A percentile compares a stretch with the other conserved stretches of the same genome.
Conservation (phyloP, 1,284 basidiomycete species). For the Coriolopsis trogii region DNA sequence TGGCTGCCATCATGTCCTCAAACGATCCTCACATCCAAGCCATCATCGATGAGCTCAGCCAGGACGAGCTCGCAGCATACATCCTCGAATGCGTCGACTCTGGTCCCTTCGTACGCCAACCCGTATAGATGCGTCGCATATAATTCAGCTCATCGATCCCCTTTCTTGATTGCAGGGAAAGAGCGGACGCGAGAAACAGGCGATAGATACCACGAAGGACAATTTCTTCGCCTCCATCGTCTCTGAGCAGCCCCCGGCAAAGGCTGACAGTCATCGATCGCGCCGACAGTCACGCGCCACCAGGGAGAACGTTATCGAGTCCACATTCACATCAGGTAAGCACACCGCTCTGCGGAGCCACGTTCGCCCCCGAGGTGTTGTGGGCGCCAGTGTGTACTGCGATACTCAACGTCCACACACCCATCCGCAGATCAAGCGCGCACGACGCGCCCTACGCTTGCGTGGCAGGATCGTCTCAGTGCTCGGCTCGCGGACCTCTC, state of each 20-base stretch:
- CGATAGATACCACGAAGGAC: conserved; percentile 59
- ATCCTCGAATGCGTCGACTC: conserved; percentile 73
- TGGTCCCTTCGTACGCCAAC: conserved; percentile 67
- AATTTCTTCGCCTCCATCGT: conserved; percentile 77
- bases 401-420: too few species aligned
- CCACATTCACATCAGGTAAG: conserved; percentile 42
- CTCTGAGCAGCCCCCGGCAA: conserved; percentile 48
- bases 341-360: background rate
- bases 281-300: conserved; percentile 73
- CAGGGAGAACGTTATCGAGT: conserved; percentile 75
- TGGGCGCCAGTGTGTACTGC: background rate
- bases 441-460: conserved; percentile 64
- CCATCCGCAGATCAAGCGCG: conserved; percentile 45
- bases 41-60: conserved; percentile 68
- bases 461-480: conserved; percentile 75
- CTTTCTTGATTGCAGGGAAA: conserved; percentile 53
- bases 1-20: conserved; percentile 80
- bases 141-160: background rate
- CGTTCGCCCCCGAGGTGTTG: background rate
- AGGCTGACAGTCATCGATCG: conserved; percentile 55
- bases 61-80: conserved; percentile 71
- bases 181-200: conserved; percentile 52
- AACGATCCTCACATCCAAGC: conserved; percentile 56
- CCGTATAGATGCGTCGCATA: background rate
- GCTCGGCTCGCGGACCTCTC: conserved; percentile 23